Conservation (phyloP, 345 rosid genomes). For the Tarenaya hassleriana region DNA sequence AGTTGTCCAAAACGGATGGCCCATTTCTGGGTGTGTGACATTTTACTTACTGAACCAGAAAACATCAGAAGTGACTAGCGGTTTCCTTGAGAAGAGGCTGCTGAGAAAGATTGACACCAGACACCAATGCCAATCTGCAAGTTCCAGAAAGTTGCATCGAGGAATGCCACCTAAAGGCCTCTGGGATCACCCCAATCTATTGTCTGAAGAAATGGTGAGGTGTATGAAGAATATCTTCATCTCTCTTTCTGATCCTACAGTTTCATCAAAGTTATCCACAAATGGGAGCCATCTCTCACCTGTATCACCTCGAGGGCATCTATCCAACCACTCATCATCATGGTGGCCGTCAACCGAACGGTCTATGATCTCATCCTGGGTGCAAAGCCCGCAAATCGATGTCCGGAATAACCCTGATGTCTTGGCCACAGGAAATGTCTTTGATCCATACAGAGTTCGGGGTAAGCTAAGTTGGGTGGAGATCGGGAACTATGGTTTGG, state of each 20-base stretch:
- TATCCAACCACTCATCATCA: slow-evolving; percentile 64
- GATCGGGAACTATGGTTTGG: slow-evolving; percentile 59
- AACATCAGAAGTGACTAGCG: slow-evolving; percentile 24
- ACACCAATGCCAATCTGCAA: slow-evolving; percentile 26
- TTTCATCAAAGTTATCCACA: slow-evolving; percentile 42
- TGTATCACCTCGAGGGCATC: slow-evolving; percentile 74
- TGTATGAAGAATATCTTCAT: slow-evolving; percentile 88
- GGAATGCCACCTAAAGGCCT: slow-evolving; percentile 53
- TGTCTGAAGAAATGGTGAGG: slow-evolving; percentile 84
- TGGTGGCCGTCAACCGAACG: slow-evolving; percentile 81
- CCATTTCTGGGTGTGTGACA: no score
- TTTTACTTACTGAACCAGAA: slow-evolving; percentile 32
- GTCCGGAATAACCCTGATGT: slow-evolving; percentile 41
- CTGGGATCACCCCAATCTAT: slow-evolving; percentile 71
- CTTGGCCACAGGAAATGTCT: slow-evolving; percentile 48
- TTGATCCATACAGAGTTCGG: slow-evolving; percentile 75
- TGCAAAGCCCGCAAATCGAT: slow-evolving; percentile 69
- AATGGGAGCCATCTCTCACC: slow-evolving; percentile 57
- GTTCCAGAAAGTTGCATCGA: slow-evolving; percentile 39
- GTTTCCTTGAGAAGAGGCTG: slow-evolving; percentile 28
- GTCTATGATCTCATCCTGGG: slow-evolving; percentile 66
- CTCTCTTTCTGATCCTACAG: slow-evolving; percentile 68
- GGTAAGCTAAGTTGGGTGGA: slow-evolving; percentile 88
- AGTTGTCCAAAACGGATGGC: slow-evolving; percentile 3
- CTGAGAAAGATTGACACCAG: slow-evolving; percentile 22